Evolutionary conservation across 1,284 basidiomycete genomes (phyloP), one percentile per base, ranked within the genome.

Genomic region (Boletus smithii): DNA sequence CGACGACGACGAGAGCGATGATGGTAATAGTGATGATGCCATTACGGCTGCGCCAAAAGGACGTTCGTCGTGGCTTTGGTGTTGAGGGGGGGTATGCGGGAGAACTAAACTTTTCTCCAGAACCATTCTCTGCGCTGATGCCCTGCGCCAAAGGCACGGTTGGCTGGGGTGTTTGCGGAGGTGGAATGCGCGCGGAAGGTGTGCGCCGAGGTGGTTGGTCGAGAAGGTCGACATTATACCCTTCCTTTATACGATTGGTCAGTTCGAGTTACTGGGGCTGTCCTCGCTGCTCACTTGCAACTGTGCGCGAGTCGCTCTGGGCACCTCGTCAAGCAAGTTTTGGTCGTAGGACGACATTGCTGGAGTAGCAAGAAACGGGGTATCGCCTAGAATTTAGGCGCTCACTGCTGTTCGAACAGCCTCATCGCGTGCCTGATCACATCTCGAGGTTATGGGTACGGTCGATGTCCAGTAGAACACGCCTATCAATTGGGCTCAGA

Each of bases 161-260:
- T n/a, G n/a, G n/a, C n/a, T n/a, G 50, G 24, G 46, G 50, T 40
- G 9, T 8, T 16, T 20, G 60, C 4, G 48, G 31, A n/a, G 51
- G 50, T 30, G 49, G 46, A 26, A 32, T 49, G 35, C 53, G 58
- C 17, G 49, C 29, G 32, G 57, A 57, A 4, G 50, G 46, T 31
- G 54, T 30, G 49, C 36, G 65, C 35, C 33, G 62, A 31, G 49
- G 48, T 42, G 37, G 53, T 16, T 55, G 53, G 11, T 71, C 68
- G 44, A 80, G 67, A 18, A 81, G 63, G 51, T 75, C 71, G 48
- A 77, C 67, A 46, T 72, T 72, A 62, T 81, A 81, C 5, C 77
- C 77, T 69, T 74, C 72, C 78, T 80, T n/a, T n/a, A n/a, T n/a
- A n/a, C n/a, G n/a, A n/a, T n/a, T n/a, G n/a, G n/a, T n/a, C n/a